Conservation (phyloP, 306 rosid species). For the Acmispon strigosus region DNA sequence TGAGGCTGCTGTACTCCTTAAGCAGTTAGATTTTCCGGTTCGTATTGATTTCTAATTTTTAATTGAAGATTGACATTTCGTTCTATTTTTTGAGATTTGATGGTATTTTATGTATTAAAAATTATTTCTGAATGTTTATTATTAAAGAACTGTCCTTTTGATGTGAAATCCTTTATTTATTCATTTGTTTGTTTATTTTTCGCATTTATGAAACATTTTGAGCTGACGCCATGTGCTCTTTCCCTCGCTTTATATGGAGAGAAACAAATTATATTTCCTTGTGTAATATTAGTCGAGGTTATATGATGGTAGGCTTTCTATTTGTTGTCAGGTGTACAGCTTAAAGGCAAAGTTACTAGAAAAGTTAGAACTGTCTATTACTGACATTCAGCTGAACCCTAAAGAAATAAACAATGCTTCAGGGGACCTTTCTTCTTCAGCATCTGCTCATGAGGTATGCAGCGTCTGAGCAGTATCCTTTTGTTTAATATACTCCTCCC, state of each 20-base stretch:
- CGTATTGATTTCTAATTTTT: conserved; percentile 18
- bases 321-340: conserved; percentile 65
- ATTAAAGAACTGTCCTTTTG: background rate
- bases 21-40: conserved; percentile 86
- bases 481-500: conserved; percentile 6
- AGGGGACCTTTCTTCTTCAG: conserved; percentile 34
- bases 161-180: background rate
- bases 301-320: conserved; percentile 23
- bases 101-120: background rate
- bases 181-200: background rate
- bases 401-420: conserved; percentile 45
- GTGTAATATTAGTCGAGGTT: conserved; percentile 1
- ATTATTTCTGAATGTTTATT: conserved; percentile 9
- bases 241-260: background rate
- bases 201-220: background rate
- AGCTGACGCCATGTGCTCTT: background rate
- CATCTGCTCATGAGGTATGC: conserved; percentile 66
- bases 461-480: conserved; percentile 6
- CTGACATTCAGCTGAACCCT: conserved; percentile 57
- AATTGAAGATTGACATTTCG: background rate
- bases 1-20: conserved; percentile 93
- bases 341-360: conserved; percentile 74
- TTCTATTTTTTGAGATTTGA: background rate
- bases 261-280: background rate
- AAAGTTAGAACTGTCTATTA: conserved; percentile 72